Evolutionary conservation across 352 stramenopile genomes (phyloP).

Genomic region (Blastocystis sp.): DNA sequence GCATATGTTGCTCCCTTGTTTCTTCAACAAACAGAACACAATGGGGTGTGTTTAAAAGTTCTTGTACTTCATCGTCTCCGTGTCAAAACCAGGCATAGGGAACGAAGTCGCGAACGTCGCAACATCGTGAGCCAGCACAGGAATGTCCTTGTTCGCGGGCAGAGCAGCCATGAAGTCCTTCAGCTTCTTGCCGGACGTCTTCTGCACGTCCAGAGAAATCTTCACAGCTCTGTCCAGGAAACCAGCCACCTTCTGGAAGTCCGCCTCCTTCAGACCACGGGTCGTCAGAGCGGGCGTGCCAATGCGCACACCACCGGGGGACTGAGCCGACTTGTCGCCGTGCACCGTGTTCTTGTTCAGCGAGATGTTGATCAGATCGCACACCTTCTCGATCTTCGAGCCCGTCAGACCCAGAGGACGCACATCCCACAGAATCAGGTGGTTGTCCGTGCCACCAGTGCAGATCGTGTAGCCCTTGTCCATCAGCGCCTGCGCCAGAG

Average conservation of each 20-base stretch:
- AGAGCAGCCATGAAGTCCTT: conserved; percentile 75
- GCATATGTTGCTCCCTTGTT: conserved; percentile 2
- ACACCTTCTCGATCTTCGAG: conserved; percentile 96
- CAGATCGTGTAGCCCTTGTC: conserved; percentile 89
- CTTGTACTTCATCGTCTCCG: conserved; percentile 77
- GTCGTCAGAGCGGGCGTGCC: conserved; percentile 92
- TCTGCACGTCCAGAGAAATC: conserved; percentile 87
- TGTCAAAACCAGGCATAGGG: conserved; percentile 90
- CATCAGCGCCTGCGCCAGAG: conserved; percentile 85
- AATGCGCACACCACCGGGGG: conserved; percentile 88
- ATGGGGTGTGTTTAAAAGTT: conserved; percentile 46
- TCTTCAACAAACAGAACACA: neutral
- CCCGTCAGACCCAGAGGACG: conserved; percentile 88
- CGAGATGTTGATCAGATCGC: conserved; percentile 92
- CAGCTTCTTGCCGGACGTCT: conserved; percentile 72
- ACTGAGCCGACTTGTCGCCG: conserved; percentile 89
- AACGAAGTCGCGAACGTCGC: conserved; percentile 88
- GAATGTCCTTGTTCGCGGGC: conserved; percentile 78
- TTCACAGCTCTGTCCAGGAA: conserved; percentile 90
- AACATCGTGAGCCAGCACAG: conserved; percentile 81
- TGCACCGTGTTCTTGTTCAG: conserved; percentile 98
- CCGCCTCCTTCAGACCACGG: conserved; percentile 89
- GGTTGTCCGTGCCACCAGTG: conserved; percentile 97
- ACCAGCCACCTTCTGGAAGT: conserved; percentile 90
- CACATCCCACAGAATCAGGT: conserved; percentile 96